A percentile compares a stretch with the other conserved stretches of the same genome.
These are phyloP conservation scores for Grigorovia humatica DNA, from an alignment of 805 yeast species.

Conservation along the genomic window DNA sequence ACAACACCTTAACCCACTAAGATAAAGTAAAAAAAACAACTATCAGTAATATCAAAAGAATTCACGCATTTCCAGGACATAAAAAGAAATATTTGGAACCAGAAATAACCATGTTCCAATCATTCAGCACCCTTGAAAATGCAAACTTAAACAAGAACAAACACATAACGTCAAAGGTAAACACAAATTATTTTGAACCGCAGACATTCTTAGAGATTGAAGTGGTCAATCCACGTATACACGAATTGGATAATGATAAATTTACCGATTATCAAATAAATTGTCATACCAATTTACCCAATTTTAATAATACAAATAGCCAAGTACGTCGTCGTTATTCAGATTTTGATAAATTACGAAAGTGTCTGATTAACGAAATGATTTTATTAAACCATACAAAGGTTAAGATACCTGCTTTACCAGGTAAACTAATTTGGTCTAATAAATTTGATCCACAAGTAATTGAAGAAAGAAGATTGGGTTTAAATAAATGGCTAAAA, in stretches of 20 bases:
- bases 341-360: slow-evolving; percentile 77
- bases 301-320: slow-evolving; percentile 55
- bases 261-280: slow-evolving; percentile 88
- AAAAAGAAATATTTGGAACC: too few relatives aligned
- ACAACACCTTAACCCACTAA: too few relatives aligned
- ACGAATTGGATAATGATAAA: slow-evolving; percentile 30
- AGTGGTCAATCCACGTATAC: slow-evolving; percentile 36
- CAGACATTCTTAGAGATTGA: slow-evolving; percentile 55
- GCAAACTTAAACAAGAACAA: neutral
- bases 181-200: neutral
- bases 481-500: slow-evolving; percentile 68
- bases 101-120: slow-evolving; percentile 11
- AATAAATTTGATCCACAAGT: slow-evolving; percentile 73
- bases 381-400: slow-evolving; percentile 34
- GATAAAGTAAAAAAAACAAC: too few relatives aligned
- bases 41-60: too few relatives aligned
- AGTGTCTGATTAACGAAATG: slow-evolving; percentile 62
- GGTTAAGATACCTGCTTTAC: slow-evolving; percentile 77
- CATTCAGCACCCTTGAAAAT: slow-evolving; percentile 19
- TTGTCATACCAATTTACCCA: slow-evolving; percentile 86
- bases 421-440: slow-evolving; percentile 70
- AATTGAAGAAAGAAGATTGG: slow-evolving; percentile 74
- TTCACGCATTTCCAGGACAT: neutral
- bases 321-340: slow-evolving; percentile 78
- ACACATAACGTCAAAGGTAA: neutral